Conservation (phyloP, 805 yeast genomes). For the Metschnikowia bowlesiae region DNA sequence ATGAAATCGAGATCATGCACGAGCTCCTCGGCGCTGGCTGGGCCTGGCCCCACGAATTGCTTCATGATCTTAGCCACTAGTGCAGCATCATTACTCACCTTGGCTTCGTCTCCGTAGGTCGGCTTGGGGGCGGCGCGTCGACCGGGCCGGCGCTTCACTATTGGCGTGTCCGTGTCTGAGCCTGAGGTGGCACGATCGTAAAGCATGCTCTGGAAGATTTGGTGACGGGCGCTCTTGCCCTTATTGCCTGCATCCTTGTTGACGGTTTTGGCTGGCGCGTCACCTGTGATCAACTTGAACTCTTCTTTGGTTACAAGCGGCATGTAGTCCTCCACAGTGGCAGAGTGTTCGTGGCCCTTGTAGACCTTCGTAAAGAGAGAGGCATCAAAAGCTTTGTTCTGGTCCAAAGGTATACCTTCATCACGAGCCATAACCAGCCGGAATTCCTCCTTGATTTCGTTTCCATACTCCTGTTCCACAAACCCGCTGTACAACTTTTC, state of each 20-base stretch:
- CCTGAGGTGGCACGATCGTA: constrained; percentile 39
- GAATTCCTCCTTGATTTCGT: constrained; percentile 29
- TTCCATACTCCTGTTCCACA: constrained; percentile 25
- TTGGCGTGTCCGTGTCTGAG: constrained; percentile 26
- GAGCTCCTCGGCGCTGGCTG: constrained; percentile 31
- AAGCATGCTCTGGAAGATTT: constrained; percentile 37
- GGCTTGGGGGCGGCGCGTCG: constrained; percentile 28
- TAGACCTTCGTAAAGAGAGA: constrained; percentile 10
- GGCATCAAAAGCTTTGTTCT: constrained; percentile 8
- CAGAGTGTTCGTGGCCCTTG: constrained; percentile 10
- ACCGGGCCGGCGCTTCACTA: constrained; percentile 33
- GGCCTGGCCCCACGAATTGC: constrained; percentile 38
- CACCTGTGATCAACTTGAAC: constrained; percentile 38
- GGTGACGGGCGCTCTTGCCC: constrained; percentile 28
- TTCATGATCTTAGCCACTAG: constrained; percentile 41
- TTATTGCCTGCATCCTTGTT: constrained; percentile 17
- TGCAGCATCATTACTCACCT: constrained; percentile 31
- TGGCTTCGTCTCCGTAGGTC: constrained; percentile 15
- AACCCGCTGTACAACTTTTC: constrained; percentile 25
- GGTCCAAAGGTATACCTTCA: constrained; percentile 9
- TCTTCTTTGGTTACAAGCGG: constrained; percentile 35
- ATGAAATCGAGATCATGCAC: constrained; percentile 32
- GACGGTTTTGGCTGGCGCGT: constrained; percentile 26
- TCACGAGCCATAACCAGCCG: constrained; percentile 12
- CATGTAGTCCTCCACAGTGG: constrained; percentile 38